phyloP scores from a whole-genome alignment of 257 asterid genomes.

The Solanum ossicruentum region DNA sequence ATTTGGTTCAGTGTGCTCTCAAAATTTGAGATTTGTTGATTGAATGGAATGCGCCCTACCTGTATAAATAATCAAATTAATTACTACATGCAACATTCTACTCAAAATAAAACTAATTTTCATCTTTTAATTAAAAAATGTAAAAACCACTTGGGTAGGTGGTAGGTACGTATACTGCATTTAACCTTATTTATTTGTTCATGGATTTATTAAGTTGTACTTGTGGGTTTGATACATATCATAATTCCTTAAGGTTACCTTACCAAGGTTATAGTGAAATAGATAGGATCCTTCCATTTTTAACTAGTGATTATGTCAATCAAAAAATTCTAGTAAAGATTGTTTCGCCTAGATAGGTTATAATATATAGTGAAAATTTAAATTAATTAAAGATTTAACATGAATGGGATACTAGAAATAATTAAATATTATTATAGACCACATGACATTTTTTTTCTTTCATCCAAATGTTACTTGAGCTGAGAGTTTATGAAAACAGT shows the following conservation, averaged over 20 bases:
- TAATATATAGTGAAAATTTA: not conserved
- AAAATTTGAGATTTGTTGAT: slow-evolving; percentile 72
- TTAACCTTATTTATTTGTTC: not conserved
- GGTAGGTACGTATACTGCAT: not conserved
- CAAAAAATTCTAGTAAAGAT: not conserved
- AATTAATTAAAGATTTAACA: not conserved
- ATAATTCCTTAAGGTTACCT: not conserved
- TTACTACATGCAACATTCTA: not conserved
- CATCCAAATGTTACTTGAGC: not conserved
- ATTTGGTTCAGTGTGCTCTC: slow-evolving; percentile 64
- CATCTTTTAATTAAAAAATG: not conserved
- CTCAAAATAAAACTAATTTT: not conserved
- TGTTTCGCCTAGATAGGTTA: not conserved
- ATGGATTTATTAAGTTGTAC: not conserved
- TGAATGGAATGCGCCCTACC: slow-evolving; percentile 88
- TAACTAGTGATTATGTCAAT: not conserved
- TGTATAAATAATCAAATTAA: not conserved
- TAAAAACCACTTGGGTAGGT: not conserved
- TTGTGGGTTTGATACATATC: not conserved
- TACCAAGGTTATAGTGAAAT: not conserved
- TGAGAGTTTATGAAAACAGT: not conserved
- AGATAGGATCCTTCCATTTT: fast-evolving
- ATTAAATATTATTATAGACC: not conserved
- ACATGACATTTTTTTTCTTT: not conserved
- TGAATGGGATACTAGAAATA: not conserved